Conservation (phyloP, 345 rosid genomes). For the Gossypium mustelinum region DNA sequence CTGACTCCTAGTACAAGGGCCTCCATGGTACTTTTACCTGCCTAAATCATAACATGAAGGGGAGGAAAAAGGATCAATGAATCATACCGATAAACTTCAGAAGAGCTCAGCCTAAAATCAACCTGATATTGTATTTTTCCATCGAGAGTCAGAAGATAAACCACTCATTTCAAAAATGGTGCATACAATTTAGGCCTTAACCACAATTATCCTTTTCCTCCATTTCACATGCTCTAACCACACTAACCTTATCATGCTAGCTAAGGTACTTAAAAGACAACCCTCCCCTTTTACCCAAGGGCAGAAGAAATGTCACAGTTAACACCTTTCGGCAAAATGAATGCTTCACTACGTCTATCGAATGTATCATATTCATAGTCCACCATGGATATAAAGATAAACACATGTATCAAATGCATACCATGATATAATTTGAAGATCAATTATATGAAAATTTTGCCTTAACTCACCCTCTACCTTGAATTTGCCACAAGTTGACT, state of each 20-base stretch:
- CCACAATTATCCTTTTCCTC: not conserved
- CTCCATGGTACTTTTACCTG: too few relatives aligned
- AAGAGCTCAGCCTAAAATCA: not conserved
- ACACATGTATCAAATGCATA: not conserved
- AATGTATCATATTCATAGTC: not conserved
- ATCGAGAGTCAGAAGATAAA: not conserved
- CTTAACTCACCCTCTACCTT: conserved; percentile 38
- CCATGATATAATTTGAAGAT: not conserved
- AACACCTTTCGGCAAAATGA: not conserved
- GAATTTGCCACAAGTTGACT: conserved; percentile 54
- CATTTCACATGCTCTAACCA: conserved; percentile 1
- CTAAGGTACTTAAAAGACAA: not conserved
- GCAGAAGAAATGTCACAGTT: not conserved
- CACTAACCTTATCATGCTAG: not conserved
- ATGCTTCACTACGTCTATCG: not conserved
- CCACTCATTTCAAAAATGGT: not conserved
- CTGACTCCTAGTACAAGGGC: too few relatives aligned
- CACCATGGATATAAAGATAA: not conserved
- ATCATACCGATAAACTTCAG: not conserved
- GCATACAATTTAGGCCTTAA: not conserved
- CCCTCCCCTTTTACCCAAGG: conserved; percentile 1
- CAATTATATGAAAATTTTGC: conserved; percentile 1
- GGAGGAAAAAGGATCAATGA: not conserved
- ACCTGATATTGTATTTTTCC: not conserved
- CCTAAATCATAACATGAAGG: not conserved